Evolutionary conservation across 768 basidiomycete species (phyloP).

Genomic region (Phanerochaete sordida): DNA sequence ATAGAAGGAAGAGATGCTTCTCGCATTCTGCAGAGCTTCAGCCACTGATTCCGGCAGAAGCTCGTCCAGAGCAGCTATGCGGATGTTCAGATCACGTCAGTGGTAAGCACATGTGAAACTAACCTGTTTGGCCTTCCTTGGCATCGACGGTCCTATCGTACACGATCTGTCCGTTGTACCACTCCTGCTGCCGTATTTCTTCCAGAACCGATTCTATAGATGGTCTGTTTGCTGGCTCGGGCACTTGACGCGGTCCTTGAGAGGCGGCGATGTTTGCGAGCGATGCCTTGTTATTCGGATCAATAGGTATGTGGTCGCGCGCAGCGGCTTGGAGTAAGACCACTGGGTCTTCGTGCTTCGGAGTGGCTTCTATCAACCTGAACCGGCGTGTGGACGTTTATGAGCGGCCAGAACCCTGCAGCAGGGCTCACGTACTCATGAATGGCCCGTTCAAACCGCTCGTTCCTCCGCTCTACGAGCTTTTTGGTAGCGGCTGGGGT

Average conservation of each 20-base stretch:
- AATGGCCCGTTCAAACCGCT: slow-evolving; percentile 59
- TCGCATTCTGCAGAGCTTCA: slow-evolving; percentile 51
- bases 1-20: slow-evolving; percentile 65
- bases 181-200: slow-evolving; percentile 53
- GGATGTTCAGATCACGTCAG: background rate
- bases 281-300: slow-evolving; percentile 35
- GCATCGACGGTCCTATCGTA: slow-evolving; percentile 51
- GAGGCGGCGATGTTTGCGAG: background rate
- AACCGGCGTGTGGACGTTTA: background rate
- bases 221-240: slow-evolving; percentile 48
- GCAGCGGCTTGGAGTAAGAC: slow-evolving; percentile 63
- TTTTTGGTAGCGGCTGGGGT: slow-evolving; percentile 60
- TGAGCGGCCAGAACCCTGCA: too few species aligned
- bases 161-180: slow-evolving; percentile 72
- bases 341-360: slow-evolving; percentile 56
- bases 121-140: slow-evolving; percentile 52
- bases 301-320: slow-evolving; percentile 65
- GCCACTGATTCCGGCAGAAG: slow-evolving; percentile 56
- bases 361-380: slow-evolving; percentile 58
- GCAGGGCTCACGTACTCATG: slow-evolving; percentile 52
- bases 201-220: slow-evolving; percentile 55
- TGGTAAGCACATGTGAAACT: background rate
- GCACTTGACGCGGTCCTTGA: slow-evolving; percentile 26
- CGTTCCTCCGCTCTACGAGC: slow-evolving; percentile 68
- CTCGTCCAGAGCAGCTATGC: slow-evolving; percentile 44